Evolutionary conservation across 208 protist genomes (phyloP), one percentile per base, ranked within the genome.

Genomic region (Acanthamoeba pearcei): DNA sequence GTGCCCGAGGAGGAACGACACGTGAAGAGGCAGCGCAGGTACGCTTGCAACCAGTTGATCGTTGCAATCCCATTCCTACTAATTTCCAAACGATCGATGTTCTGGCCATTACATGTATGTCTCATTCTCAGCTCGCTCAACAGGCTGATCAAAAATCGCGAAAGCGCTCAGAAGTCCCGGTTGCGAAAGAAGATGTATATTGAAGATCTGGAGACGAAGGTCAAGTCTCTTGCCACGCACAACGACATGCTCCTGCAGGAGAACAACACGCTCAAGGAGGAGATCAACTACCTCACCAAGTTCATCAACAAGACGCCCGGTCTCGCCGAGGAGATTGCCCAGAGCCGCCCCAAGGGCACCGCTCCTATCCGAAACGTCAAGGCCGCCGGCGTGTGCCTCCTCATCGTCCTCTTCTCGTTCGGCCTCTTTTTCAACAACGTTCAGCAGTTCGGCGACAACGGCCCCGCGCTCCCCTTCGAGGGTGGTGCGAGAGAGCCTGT

Each of bases 171-270:
- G 94, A 83, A 96, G 3, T 97, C 96, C 13, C 95, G 97, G 78
- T 85, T 96, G 72, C 68, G 97, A 82, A 97, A 97, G 89, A 97
- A 97, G 80, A 86, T 96, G n/a, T 97, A 97, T 22, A 95, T 97
- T 66, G 91, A 97, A 86, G 95, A 97, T 38, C 68, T 97, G 46
- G 96, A 97, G 66, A 90, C 91, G 24, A 97, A 85, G 17, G 95
- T 97, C 12, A 55, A 96, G 49, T 83, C 95, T 51, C 29, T 97
- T 5, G 95, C 91, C 9, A 42, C 57, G 35, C 85, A 91, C 55
- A 91, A 91, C 85, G 57, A 91, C 24, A 12, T 15, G 35, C 85
- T 91, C 35, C 60, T 91, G 55, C 57, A 91, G 29, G 96, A 97
- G 57, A 97, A 97, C 53, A 83, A 22, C 29, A 57, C 80, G n/a